Evolutionary conservation across 2,329 filamentous ascomycete genomes (phyloP), one percentile per base, ranked within the genome.

Genomic region (Coniella vitis): DNA sequence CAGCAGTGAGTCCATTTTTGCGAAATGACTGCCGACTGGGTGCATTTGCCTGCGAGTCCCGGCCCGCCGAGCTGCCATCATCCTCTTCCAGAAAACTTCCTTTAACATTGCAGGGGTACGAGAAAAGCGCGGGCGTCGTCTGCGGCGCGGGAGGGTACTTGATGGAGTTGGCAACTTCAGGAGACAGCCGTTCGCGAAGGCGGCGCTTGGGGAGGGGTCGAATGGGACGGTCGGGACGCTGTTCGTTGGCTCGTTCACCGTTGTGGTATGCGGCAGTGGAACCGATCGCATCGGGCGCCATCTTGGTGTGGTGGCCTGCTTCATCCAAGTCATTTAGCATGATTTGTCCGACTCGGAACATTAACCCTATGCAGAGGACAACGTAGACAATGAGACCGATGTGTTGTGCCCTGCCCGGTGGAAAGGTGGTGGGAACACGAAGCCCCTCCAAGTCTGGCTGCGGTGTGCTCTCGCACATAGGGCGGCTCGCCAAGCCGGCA

Each of bases 181-280:
- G 84, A 29, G 91, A 90, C 45, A 98, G 75, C 49, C 88, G 83
- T 64, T 93, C 90, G 60, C 90, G 87, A 47, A 98, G 77, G 56
- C 87, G 85, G 61, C 90, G 86, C 69, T 87, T 93, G 38, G 93
- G 93, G 53, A 98, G 73, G 49, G 93, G 93, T 63, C 90, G 85
- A 64, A 98, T 98, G 53, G 91, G 86, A 67, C 93, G 84, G 64
- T 95, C 87, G 57, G 89, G 89, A 64, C 45, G 49, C n/a, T n/a
- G n/a, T n/a, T 52, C 49, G 37, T 32, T 34, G 16, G 16, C 20
- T 17, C 37, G 37, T 2, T 34, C 38, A 31, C 40, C 40, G 29
- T 38, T 47, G 14, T 52, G 47, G 43, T 52, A 52, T 87, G 95
- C 61, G 88, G 75, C 52, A 31, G 48, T 32, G 25, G 86, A 81